Percentiles rank a stretch among this genome's conserved stretches.
Conservation (phyloP, 139 green algal species). For the Picochlorum sp. region DNA sequence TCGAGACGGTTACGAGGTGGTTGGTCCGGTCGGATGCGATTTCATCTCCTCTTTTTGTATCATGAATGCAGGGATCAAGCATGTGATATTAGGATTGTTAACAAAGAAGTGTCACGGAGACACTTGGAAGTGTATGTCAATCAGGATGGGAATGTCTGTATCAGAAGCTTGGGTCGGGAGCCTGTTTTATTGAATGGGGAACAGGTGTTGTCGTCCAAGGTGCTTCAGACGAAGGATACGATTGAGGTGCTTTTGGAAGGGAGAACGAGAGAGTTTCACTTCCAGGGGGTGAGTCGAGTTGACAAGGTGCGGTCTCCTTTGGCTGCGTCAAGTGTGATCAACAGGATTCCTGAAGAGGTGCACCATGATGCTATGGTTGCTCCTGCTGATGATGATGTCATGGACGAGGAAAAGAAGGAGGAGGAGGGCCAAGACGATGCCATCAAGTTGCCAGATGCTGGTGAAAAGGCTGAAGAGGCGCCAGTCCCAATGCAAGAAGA, state of each 20-base stretch:
- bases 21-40: not conserved
- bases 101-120: slow-evolving; percentile 36
- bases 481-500: no score
- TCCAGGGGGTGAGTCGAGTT: not conserved
- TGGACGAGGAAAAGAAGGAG: not conserved
- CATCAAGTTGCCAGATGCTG: not conserved
- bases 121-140: slow-evolving; percentile 36
- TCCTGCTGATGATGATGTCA: not conserved
- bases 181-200: slow-evolving; percentile 30
- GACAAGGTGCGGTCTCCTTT: not conserved
- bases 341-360: not conserved
- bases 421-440: not conserved
- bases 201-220: slow-evolving; percentile 14
- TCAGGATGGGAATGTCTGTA: slow-evolving; percentile 24
- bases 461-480: no score
- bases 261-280: slow-evolving; percentile 27
- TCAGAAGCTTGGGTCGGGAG: slow-evolving; percentile 31
- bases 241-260: slow-evolving; percentile 42
- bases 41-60: not conserved
- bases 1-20: not conserved
- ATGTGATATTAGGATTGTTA: slow-evolving; percentile 38
- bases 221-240: slow-evolving; percentile 33
- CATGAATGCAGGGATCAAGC: slow-evolving; percentile 25
- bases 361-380: not conserved
- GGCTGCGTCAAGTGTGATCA: not conserved